Evolutionary conservation across 768 basidiomycete genomes (phyloP).

Genomic region (Suillus sp.): DNA sequence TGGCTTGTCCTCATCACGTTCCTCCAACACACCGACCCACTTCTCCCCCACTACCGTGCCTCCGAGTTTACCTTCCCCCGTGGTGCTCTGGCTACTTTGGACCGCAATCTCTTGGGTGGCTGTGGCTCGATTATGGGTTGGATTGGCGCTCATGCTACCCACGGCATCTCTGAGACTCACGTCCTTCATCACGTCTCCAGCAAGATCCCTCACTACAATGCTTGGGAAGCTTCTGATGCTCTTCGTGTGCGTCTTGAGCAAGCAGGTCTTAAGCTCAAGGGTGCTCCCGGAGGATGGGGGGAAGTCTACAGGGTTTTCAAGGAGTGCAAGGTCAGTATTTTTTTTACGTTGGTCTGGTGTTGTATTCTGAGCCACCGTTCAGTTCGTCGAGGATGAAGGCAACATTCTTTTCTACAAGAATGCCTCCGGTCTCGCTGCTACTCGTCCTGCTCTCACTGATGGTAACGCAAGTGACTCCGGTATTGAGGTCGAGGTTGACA

Average conservation of each 20-base stretch:
- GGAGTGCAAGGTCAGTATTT: conserved; percentile 65
- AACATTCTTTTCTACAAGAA: conserved; percentile 93
- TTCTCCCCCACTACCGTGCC: conserved; percentile 91
- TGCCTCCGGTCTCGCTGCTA: conserved; percentile 71
- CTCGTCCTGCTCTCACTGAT: conserved; percentile 67
- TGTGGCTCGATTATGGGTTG: conserved; percentile 79
- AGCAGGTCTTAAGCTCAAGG: conserved; percentile 63
- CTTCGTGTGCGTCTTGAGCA: conserved; percentile 71
- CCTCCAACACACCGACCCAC: conserved; percentile 97
- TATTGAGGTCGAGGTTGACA: conserved; percentile 61
- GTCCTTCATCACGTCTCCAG: conserved; percentile 89
- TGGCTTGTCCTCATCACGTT: conserved; percentile 97
- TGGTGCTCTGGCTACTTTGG: conserved; percentile 90
- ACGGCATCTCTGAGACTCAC: conserved; percentile 95
- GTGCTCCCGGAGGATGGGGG: conserved; percentile 76
- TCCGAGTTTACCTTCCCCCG: conserved; percentile 90
- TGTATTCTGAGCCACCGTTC: conserved; percentile 6
- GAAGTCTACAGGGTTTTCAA: conserved; percentile 78
- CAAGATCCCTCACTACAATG: conserved; percentile 96
- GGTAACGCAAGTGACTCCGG: conserved; percentile 64
- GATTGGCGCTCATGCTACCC: conserved; percentile 82
- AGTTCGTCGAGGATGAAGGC: conserved; percentile 95
- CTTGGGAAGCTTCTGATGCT: conserved; percentile 90
- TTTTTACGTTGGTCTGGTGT: neutral
- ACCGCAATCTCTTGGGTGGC: conserved; percentile 79